Conservation (phyloP, 2,329 filamentous ascomycete genomes). For the Ampelomyces quisqualis region DNA sequence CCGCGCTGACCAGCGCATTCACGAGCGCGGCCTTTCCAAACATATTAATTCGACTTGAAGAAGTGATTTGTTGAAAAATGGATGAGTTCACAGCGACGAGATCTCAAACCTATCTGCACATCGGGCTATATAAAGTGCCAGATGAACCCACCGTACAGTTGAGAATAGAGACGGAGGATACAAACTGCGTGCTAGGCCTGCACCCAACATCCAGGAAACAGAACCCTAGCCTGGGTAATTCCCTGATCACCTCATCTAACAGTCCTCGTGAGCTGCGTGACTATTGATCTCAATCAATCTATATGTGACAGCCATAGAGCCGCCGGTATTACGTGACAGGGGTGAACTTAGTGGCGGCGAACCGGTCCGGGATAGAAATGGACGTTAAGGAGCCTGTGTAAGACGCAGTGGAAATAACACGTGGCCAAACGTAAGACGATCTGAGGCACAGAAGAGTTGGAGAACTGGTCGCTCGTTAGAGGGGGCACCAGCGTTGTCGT, state of each 20-base stretch:
- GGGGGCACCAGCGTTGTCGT: no score
- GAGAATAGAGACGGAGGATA: constrained; percentile 14
- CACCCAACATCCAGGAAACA: constrained; percentile 27
- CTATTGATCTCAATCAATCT: constrained; percentile 36
- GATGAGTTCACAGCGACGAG: no score
- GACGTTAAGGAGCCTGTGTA: no score
- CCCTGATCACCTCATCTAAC: constrained; percentile 8
- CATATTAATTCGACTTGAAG: no score
- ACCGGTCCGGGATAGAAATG: constrained; percentile 39
- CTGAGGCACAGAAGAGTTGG: neutral
- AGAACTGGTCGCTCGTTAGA: neutral
- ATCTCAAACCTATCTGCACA: neutral
- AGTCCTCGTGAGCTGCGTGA: constrained; percentile 22
- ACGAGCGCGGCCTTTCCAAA: constrained; percentile 33
- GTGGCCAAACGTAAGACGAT: neutral
- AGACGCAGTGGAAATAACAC: neutral
- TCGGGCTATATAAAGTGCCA: constrained; percentile 23
- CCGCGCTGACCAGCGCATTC: constrained; percentile 35
- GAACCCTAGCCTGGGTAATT: constrained; percentile 11
- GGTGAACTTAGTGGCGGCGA: constrained; percentile 34
- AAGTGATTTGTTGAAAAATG: no score
- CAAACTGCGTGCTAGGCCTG: constrained; percentile 12
- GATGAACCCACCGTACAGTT: constrained; percentile 2
- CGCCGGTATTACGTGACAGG: constrained; percentile 28
- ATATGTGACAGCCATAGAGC: constrained; percentile 34